Percentiles rank a stretch among this genome's conserved stretches.
phyloP scores from a whole-genome alignment of 495 filamentous ascomycete species.

The Sphaerosporella brunnea region DNA sequence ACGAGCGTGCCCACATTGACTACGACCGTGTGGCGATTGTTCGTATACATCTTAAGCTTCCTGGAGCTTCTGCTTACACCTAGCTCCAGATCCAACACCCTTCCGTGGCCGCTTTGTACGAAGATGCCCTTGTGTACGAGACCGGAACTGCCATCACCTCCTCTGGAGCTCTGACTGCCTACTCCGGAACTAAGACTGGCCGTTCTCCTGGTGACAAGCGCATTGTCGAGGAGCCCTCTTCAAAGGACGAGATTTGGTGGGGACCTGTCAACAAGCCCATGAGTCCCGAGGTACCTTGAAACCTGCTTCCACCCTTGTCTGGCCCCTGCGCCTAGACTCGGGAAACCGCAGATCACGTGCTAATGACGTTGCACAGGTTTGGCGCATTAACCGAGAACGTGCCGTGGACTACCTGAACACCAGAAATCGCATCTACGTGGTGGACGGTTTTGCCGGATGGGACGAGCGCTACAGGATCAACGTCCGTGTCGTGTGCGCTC shows the following conservation, averaged over 20 bases:
- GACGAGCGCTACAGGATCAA: constrained; percentile 95
- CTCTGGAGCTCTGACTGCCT: constrained; percentile 82
- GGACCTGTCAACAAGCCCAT: constrained; percentile 98
- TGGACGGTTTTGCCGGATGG: constrained; percentile 96
- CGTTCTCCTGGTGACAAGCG: constrained; percentile 94
- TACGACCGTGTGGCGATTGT: constrained; percentile 97
- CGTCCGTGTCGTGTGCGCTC: constrained; percentile 93
- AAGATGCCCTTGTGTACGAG: constrained; percentile 98
- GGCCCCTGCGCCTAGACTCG: neutral
- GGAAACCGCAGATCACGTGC: constrained; percentile 9
- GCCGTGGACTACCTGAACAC: constrained; percentile 98
- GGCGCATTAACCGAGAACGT: constrained; percentile 98
- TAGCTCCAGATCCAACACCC: constrained; percentile 61
- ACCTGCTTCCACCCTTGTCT: too few species aligned
- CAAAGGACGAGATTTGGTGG: constrained; percentile 90
- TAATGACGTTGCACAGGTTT: constrained; percentile 48
- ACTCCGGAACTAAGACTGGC: constrained; percentile 94
- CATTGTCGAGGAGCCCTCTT: constrained; percentile 78
- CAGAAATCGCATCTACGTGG: constrained; percentile 92
- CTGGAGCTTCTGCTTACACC: constrained; percentile 10
- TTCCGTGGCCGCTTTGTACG: constrained; percentile 84
- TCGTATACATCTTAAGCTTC: constrained; percentile 26
- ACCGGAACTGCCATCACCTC: constrained; percentile 94
- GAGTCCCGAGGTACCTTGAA: constrained; percentile 64
- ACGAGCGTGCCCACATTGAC: constrained; percentile 97